phyloP scores from a whole-genome alignment of 768 basidiomycete species.

The Xerocomellus intermedius region DNA sequence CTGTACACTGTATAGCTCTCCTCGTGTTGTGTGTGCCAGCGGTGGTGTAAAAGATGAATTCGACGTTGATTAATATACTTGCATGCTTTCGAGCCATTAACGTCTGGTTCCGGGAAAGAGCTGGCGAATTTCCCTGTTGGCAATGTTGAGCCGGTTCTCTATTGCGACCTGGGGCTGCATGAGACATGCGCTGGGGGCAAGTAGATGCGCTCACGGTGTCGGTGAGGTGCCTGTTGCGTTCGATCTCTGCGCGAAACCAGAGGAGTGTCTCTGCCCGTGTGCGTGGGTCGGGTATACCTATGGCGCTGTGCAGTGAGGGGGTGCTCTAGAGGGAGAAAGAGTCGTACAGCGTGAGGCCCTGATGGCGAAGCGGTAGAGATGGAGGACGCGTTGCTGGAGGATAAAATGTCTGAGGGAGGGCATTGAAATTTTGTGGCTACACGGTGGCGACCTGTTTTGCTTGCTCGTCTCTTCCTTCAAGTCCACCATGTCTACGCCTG shows the following conservation, averaged over 20 bases:
- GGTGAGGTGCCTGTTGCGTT: constrained; percentile 54
- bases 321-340: neutral
- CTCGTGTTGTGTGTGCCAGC: neutral
- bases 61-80: constrained; percentile 2
- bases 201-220: constrained; percentile 47
- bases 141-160: constrained; percentile 56
- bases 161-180: constrained; percentile 47
- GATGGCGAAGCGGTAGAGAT: constrained; percentile 65
- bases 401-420: constrained; percentile 74
- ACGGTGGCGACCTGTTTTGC: constrained; percentile 17
- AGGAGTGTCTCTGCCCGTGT: constrained; percentile 63
- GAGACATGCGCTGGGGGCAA: constrained; percentile 1
- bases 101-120: constrained; percentile 39
- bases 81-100: neutral
- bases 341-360: constrained; percentile 63
- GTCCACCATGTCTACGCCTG: constrained; percentile 36
- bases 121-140: constrained; percentile 59
- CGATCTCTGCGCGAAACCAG: constrained; percentile 75
- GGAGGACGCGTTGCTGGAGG: constrained; percentile 57
- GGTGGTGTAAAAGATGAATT: neutral
- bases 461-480: constrained; percentile 7
- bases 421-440: constrained; percentile 19
- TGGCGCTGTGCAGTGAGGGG: constrained; percentile 4
- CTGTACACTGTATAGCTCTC: neutral
- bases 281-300: constrained; percentile 61